Base-by-base conservation (phyloP, 768 basidiomycete species). In the Multifurca ochricompacta region DNA sequence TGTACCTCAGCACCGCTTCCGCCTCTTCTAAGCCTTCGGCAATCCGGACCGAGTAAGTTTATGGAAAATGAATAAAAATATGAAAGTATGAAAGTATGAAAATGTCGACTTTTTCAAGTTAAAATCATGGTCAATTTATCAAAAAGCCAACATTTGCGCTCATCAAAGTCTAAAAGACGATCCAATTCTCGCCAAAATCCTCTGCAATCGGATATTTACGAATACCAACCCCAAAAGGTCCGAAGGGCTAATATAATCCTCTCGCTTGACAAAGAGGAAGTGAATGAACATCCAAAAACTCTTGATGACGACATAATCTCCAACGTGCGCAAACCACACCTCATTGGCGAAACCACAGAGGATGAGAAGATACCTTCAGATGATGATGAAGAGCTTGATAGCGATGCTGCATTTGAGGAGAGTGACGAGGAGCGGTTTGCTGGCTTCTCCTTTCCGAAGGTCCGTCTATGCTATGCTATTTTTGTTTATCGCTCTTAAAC, bases 331-430 rank as follows among this genome's bases (percentile, higher is more conserved):
- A 59, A 59, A 28, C 72, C 65, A 39, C 60, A 62, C 48, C 45
- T 51, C 47, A 75, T 89, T 59, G 81, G 62, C 34, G 61, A 68
- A 57, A 65, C 64, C 42, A 71, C 64, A 14, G 69, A 66, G 11
- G 58, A 63, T 6, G 68, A 63, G 11, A 59, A 64, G 42, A 54
- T 69, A 3, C 59, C 74, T 31, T 80, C 78, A 56, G 81, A 71
- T 1, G 87, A 93, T 59, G 91, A 93, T 63, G 89, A 92, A 64
- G 89, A 92, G 56, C 79, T 92, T 41, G 87, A 90, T 56, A 86
- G 83, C 58, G 91, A 93, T 62, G 83, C 75, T 58, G 91, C 88
- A 1, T 88, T 90, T 56, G 87, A 89, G 57, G 85, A 88, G 65
- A 82, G 79, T 51, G 89, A 90, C 31, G 83, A 83, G 53, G 89